A percentile compares a stretch with the other conserved stretches of the same genome.
Conservation (phyloP, 2,329 filamentous ascomycete genomes). For the Fusarium sp. region DNA sequence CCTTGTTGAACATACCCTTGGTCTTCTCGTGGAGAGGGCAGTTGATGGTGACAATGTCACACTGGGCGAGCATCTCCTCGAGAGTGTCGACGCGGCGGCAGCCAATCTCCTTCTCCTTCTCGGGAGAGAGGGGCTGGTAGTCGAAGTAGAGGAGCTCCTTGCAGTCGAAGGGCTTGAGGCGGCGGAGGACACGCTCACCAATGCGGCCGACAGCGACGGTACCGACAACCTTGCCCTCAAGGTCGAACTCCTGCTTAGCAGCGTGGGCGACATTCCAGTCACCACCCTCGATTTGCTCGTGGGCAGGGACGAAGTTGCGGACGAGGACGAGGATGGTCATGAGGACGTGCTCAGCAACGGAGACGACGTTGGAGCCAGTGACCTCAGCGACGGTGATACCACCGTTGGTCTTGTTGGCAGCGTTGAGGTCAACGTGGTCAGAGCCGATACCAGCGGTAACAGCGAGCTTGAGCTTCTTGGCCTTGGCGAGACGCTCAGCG, state of each 20-base stretch:
- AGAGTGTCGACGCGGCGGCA: conserved; percentile 87
- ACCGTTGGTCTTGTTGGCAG: conserved; percentile 98
- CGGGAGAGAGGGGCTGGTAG: conserved; percentile 91
- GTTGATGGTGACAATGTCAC: conserved; percentile 99
- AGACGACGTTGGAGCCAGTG: conserved; percentile 97
- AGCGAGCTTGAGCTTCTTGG: conserved; percentile 98
- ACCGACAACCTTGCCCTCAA: conserved; percentile 97
- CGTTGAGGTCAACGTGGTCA: conserved; percentile 96
- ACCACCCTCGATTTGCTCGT: conserved; percentile 89
- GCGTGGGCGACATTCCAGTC: conserved; percentile 97
- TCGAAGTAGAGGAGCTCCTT: conserved; percentile 99
- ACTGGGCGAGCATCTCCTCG: conserved; percentile 94
- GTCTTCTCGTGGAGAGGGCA: conserved; percentile 99
- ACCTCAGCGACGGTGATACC: conserved; percentile 98
- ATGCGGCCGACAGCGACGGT: conserved; percentile 98
- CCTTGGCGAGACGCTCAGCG: conserved; percentile 93
- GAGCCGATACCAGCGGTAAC: conserved; percentile 98
- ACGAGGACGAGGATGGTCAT: conserved; percentile 98
- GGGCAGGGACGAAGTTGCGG: conserved; percentile 98
- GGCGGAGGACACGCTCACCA: conserved; percentile 95
- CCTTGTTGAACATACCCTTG: conserved; percentile 96
- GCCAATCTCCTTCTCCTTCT: conserved; percentile 95
- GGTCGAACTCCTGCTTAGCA: conserved; percentile 98
- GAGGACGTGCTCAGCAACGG: conserved; percentile 97
- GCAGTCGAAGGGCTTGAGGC: conserved; percentile 98